Evolutionary conservation across 495 filamentous ascomycete genomes (phyloP).

Genomic region (Talaromyces trachyspermus): DNA sequence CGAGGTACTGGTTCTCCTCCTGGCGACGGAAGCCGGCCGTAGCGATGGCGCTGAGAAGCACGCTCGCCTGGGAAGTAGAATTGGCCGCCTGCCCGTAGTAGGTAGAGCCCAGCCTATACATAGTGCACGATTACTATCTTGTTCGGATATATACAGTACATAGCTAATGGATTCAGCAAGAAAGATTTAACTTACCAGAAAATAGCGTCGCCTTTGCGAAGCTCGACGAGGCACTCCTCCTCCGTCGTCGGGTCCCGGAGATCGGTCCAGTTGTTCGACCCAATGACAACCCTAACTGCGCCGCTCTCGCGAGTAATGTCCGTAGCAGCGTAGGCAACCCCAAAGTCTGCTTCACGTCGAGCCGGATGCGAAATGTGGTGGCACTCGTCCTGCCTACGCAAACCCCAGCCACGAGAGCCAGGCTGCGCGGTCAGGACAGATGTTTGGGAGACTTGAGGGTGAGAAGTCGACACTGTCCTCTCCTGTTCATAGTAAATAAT

Average conservation of each 20-base stretch:
- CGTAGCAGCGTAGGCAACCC: conserved; percentile 7
- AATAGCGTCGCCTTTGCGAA: conserved; percentile 8
- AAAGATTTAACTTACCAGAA: conserved; percentile 5
- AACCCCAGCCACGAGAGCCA: conserved; percentile 2
- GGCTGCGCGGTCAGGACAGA: neutral
- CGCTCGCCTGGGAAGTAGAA: neutral
- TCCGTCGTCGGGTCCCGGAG: conserved; percentile 1
- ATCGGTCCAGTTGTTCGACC: conserved; percentile 10
- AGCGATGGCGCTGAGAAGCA: conserved; percentile 2
- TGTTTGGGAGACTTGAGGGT: conserved; percentile 7
- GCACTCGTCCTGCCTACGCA: conserved; percentile 8
- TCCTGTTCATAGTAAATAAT: conserved; percentile 7
- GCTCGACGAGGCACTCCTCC: conserved; percentile 7
- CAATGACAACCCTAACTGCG: conserved; percentile 1
- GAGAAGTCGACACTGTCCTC: conserved; percentile 1
- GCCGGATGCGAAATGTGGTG: conserved; percentile 9
- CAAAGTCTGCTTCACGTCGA: conserved; percentile 5
- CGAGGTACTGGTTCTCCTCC: neutral
- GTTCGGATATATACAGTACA: too few species aligned
- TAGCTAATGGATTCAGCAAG: neutral
- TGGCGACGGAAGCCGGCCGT: neutral
- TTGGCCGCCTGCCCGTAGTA: conserved; percentile 6
- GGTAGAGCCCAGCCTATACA: conserved; percentile 8
- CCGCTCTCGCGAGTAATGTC: conserved; percentile 3
- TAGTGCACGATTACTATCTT: neutral